A percentile compares a stretch with the other conserved stretches of the same genome.
Conservation (phyloP, 176 grass and related monocot species). For the Eleusine indica region DNA sequence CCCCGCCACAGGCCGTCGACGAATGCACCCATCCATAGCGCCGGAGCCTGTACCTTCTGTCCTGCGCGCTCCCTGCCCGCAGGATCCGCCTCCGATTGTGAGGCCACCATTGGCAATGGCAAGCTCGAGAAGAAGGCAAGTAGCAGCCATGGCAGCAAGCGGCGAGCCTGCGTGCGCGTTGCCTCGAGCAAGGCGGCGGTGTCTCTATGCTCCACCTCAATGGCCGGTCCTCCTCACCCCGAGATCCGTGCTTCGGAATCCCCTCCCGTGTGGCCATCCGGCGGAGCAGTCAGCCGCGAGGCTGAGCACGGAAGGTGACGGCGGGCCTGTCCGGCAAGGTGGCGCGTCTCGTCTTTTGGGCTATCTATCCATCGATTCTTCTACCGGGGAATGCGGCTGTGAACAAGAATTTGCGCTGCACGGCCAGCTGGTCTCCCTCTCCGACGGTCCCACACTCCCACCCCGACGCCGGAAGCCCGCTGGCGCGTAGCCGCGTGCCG, state of each 20-base stretch:
- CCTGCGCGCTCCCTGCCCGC: not conserved
- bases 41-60: not conserved
- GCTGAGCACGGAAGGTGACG: no score
- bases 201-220: not conserved
- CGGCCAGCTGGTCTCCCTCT: not conserved
- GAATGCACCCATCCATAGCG: not conserved
- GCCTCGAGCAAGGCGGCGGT: not conserved
- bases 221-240: not conserved
- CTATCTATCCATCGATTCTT: no score
- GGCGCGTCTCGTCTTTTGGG: no score
- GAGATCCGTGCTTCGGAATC: not conserved
- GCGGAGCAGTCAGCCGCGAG: not conserved
- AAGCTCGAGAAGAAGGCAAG: not conserved
- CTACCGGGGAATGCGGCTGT: no score
- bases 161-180: not conserved
- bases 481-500: not conserved
- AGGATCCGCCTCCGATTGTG: no score
- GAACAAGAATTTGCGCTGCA: not conserved
- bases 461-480: not conserved
- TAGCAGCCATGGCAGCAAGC: not conserved
- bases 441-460: not conserved
- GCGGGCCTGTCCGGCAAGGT: no score
- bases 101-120: not conserved
- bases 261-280: not conserved
- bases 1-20: not conserved